Evolutionary conservation across 2,329 filamentous ascomycete species (phyloP).

Genomic region (Hymenoscyphus linearis): DNA sequence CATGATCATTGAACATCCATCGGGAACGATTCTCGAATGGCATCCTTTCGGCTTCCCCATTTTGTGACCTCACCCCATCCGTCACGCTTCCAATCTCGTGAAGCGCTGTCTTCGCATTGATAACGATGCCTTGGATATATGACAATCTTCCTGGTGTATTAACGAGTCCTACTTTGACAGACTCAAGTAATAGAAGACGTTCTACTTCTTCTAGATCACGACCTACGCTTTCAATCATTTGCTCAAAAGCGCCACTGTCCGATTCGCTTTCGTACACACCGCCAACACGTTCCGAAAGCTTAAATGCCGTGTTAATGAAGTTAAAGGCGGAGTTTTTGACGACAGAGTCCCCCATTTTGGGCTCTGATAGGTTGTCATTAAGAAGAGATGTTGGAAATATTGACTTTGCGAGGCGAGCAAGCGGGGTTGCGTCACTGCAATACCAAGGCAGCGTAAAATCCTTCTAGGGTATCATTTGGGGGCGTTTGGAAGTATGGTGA

Average conservation of each 20-base stretch:
- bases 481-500: neutral
- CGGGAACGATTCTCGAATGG: neutral
- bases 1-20: constrained; percentile 3
- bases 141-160: neutral
- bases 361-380: neutral
- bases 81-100: neutral
- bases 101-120: constrained; percentile 3
- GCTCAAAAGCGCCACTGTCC: constrained; percentile 1
- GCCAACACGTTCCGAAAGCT: neutral
- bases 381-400: neutral
- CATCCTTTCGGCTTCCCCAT: neutral
- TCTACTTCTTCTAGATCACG: constrained; percentile 3
- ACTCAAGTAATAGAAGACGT: constrained; percentile 2
- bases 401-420: neutral
- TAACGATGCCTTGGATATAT: neutral
- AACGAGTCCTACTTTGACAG: neutral
- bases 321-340: neutral
- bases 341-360: neutral
- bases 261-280: constrained; percentile 1
- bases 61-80: neutral
- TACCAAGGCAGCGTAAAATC: neutral
- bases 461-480: neutral
- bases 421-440: neutral
- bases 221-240: constrained; percentile 1
- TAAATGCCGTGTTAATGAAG: neutral